These are phyloP conservation scores for Aspergillus candidus DNA, from an alignment of 2,329 filamentous ascomycete genomes.

Conservation along the genomic window DNA sequence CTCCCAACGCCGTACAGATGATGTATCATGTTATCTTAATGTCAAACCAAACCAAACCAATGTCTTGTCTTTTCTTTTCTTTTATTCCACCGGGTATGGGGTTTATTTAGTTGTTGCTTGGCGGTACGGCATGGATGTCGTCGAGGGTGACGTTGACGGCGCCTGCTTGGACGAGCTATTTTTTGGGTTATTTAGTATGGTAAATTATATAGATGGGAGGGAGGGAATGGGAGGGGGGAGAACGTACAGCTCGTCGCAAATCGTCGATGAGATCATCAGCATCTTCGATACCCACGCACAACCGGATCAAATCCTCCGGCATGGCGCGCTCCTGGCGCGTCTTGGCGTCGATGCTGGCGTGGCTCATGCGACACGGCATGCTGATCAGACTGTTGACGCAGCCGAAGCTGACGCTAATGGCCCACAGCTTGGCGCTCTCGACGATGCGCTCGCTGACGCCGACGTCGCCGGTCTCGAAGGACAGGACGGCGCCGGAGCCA, in stretches of 20 bases:
- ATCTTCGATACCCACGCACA: slow-evolving; percentile 97
- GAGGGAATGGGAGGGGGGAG: no score
- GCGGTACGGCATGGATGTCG: slow-evolving; percentile 62
- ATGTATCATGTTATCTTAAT: not conserved
- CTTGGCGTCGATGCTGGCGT: slow-evolving; percentile 95
- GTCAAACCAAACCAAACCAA: not conserved
- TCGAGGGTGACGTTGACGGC: slow-evolving; percentile 82
- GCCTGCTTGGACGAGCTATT: slow-evolving; percentile 82
- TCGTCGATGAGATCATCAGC: slow-evolving; percentile 87
- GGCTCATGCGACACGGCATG: slow-evolving; percentile 99
- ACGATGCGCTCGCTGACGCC: slow-evolving; percentile 84
- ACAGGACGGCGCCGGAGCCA: slow-evolving; percentile 87
- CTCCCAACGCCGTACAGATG: slow-evolving; percentile 7
- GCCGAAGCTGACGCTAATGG: slow-evolving; percentile 94
- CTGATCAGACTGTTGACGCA: slow-evolving; percentile 98
- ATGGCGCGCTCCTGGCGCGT: slow-evolving; percentile 81
- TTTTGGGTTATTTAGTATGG: slow-evolving; percentile 10
- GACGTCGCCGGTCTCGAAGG: slow-evolving; percentile 90
- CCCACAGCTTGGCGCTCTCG: slow-evolving; percentile 84
- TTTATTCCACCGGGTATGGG: no score
- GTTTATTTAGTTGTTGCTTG: not conserved
- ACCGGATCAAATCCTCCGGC: slow-evolving; percentile 91
- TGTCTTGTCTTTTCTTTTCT: no score
- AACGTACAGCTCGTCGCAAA: slow-evolving; percentile 77
- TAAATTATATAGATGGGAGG: not conserved